Conservation (phyloP, 352 stramenopile genomes). For the Aphanomyces invadans region DNA sequence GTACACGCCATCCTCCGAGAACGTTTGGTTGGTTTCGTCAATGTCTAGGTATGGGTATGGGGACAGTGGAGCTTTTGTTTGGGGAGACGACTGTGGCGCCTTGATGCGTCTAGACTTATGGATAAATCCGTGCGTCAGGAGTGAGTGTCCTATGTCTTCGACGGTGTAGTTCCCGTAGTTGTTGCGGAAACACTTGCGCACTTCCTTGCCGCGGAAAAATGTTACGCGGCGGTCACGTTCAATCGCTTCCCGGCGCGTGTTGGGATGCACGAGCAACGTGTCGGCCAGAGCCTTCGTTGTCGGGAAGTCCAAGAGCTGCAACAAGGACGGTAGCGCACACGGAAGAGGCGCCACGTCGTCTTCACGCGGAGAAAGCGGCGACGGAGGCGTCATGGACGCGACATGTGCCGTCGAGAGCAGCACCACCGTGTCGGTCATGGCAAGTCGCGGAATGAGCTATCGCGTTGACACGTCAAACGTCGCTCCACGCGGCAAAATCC, state of each 20-base stretch:
- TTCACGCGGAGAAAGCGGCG: background rate
- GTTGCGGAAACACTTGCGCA: conserved; percentile 79
- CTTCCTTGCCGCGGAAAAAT: conserved; percentile 84
- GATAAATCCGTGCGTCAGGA: conserved; percentile 80
- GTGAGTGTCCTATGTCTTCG: conserved; percentile 54
- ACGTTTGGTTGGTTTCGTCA: conserved; percentile 79
- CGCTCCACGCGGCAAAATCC: background rate
- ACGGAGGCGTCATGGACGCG: too few relatives aligned
- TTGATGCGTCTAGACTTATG: conserved; percentile 83
- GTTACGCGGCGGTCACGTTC: conserved; percentile 89
- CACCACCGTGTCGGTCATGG: background rate
- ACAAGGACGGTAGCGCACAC: background rate
- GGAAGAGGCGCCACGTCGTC: background rate
- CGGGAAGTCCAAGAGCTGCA: conserved; percentile 1
- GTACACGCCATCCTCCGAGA: conserved; percentile 94
- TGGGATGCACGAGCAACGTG: conserved; percentile 59
- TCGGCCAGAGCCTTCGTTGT: conserved; percentile 45
- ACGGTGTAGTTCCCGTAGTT: conserved; percentile 59
- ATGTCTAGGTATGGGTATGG: conserved; percentile 37
- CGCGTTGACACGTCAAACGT: background rate
- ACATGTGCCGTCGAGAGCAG: too few relatives aligned
- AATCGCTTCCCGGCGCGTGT: conserved; percentile 77
- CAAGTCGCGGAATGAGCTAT: background rate
- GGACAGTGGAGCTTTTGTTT: background rate
- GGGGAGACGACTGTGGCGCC: conserved; percentile 34